Evolutionary conservation across 805 yeast species (phyloP).

Genomic region (Scheffersomyces spartinae): DNA sequence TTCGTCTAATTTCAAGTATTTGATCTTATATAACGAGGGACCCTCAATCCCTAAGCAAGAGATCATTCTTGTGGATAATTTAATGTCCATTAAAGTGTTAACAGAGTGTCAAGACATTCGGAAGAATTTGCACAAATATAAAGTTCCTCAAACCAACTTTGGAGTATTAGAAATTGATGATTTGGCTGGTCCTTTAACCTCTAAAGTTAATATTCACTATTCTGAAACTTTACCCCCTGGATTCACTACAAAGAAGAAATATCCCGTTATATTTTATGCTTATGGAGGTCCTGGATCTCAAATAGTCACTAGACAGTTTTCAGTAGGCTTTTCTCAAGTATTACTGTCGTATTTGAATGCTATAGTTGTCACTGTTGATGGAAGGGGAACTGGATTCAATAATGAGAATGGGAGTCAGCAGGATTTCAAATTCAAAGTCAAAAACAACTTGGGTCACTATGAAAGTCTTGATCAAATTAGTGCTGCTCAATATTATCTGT

Average conservation of each 20-base stretch:
- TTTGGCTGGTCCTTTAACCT: no score
- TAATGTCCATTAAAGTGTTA: conserved; percentile 18
- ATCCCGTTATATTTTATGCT: conserved; percentile 81
- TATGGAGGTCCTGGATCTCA: conserved; percentile 98
- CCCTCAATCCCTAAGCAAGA: conserved; percentile 29
- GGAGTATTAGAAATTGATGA: no score
- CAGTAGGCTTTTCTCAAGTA: conserved; percentile 58
- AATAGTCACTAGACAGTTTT: conserved; percentile 51
- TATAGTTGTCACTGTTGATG: conserved; percentile 90
- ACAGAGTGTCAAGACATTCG: conserved; percentile 12
- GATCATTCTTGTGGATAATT: conserved; percentile 25
- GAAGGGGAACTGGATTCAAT: conserved; percentile 90
- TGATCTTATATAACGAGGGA: conserved; percentile 26
- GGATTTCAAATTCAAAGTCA: conserved; percentile 72
- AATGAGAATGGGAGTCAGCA: conserved; percentile 45
- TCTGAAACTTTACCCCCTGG: conserved; percentile 72
- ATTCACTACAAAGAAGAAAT: conserved; percentile 50
- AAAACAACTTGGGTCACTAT: conserved; percentile 69
- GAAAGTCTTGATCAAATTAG: conserved; percentile 82
- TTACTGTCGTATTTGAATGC: conserved; percentile 70
- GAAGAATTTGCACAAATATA: conserved; percentile 13
- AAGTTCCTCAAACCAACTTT: no score
- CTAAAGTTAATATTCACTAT: no score
- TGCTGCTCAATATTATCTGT: conserved; percentile 67
- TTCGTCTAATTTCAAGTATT: conserved; percentile 28